Percentiles rank a stretch among this genome's conserved stretches.
Evolutionary conservation across 2,329 filamentous ascomycete genomes (phyloP).

Genomic region (Ustilaginoidea virens): DNA sequence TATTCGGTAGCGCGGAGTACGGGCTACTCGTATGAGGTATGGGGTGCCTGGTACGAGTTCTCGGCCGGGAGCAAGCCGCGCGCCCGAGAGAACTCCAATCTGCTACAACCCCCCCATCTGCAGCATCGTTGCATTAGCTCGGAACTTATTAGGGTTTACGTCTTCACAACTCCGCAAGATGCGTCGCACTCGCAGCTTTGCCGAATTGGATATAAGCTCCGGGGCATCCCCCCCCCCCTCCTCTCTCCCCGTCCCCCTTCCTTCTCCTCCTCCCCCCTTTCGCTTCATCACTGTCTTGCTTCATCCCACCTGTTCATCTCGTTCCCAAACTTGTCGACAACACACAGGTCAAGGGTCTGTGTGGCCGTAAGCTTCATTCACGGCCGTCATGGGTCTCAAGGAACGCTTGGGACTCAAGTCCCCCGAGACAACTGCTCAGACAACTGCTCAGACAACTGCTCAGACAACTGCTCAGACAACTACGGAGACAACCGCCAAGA

Average conservation of each 20-base stretch:
- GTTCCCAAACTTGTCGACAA: no score
- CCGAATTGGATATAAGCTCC: slow-evolving; percentile 5
- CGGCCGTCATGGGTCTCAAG: slow-evolving; percentile 9
- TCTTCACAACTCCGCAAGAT: no score
- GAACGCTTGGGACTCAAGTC: slow-evolving; percentile 8
- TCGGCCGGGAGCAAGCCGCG: no score
- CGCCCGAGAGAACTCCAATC: no score
- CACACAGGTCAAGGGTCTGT: no score
- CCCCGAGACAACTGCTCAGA: slow-evolving; percentile 3
- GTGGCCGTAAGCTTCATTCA: background rate
- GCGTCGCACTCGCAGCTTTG: background rate
- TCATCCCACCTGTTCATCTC: background rate
- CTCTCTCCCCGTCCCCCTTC: background rate
- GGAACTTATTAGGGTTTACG: no score
- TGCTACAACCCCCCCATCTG: no score
- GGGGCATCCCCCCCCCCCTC: background rate
- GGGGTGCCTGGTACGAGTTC: no score
- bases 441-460: slow-evolving; percentile 5
- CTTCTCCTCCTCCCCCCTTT: background rate
- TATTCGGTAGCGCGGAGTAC: no score
- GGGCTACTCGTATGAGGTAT: no score
- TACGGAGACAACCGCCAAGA: slow-evolving; percentile 6
- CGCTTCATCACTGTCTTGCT: background rate
- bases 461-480: slow-evolving; percentile 6
- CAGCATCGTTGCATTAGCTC: no score